These are phyloP conservation scores for Blumeria hordei DNA, from an alignment of 2,329 filamentous ascomycete species.

Conservation along the genomic window DNA sequence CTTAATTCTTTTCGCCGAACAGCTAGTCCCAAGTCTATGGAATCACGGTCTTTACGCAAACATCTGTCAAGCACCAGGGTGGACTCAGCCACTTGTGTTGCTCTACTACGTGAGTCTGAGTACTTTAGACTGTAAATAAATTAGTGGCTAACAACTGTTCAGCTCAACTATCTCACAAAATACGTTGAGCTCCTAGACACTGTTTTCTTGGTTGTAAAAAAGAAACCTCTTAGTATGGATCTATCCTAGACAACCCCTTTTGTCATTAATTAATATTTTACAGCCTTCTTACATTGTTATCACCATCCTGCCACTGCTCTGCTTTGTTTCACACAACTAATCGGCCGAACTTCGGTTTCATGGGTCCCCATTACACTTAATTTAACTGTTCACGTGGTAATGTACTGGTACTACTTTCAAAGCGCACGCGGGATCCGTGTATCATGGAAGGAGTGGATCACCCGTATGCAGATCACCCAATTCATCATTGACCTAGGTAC, in stretches of 20 bases:
- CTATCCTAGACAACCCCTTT: neutral
- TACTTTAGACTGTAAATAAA: neutral
- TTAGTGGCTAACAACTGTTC: slow-evolving; percentile 3
- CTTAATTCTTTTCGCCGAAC: slow-evolving; percentile 69
- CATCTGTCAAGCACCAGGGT: slow-evolving; percentile 63
- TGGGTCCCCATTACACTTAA: slow-evolving; percentile 91
- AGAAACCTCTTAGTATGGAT: slow-evolving; percentile 68
- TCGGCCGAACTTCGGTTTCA: slow-evolving; percentile 77
- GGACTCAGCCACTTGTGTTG: slow-evolving; percentile 80
- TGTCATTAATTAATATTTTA: slow-evolving; percentile 13
- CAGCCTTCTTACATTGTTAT: slow-evolving; percentile 93
- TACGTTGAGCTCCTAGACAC: slow-evolving; percentile 92
- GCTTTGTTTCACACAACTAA: slow-evolving; percentile 91
- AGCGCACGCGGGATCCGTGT: slow-evolving; percentile 82
- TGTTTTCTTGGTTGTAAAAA: slow-evolving; percentile 93
- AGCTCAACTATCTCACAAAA: slow-evolving; percentile 97
- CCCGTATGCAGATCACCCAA: slow-evolving; percentile 86
- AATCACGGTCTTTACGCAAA: slow-evolving; percentile 67
- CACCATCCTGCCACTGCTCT: slow-evolving; percentile 93
- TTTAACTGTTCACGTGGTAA: slow-evolving; percentile 83
- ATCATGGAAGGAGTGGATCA: slow-evolving; percentile 99
- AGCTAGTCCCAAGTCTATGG: slow-evolving; percentile 62
- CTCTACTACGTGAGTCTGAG: slow-evolving; percentile 73
- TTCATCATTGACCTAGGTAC: slow-evolving; percentile 90
- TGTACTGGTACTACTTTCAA: slow-evolving; percentile 99